Evolutionary conservation across 805 yeast species (phyloP), one percentile per base, ranked within the genome.

Genomic region (Candida sakaeoensis): DNA sequence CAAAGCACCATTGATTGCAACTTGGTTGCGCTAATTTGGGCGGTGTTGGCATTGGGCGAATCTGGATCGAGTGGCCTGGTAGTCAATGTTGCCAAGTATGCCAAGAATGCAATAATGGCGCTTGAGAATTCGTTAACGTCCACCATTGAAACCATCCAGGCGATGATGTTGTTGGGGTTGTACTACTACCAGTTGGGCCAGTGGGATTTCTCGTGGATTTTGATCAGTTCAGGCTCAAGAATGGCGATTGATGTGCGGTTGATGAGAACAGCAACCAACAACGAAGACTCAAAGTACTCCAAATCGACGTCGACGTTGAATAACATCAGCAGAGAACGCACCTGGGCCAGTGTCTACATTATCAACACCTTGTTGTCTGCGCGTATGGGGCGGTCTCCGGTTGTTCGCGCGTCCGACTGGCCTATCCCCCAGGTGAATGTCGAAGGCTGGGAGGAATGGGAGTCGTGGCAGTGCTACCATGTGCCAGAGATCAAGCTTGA

Each of bases 381-480:
- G 5, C 44, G 60, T 32, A 45, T 55, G 53, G 58, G 60, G 9
- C 36, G 58, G 15, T 40, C 53, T 4, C 57, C 57, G 5, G 47
- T 53, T 24, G 47, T 53, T 8, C 41, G 57, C 30, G 55, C 53
- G 8, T 17, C 39, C 26, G 60, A 55, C 38, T 55, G 60, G 60
- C 57, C 56, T 8, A 44, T 45, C 1, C 55, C 55, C 5, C 27
- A 27, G 8, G 47, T 55, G 8, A 42, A 45, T 25, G 49, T 45
- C 14, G 55, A 51, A 32, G 56, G 56, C 4, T 55, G 60, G 58
- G 60, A 55, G 40, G 58, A 53, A 41, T 55, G 58, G 60, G 58
- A 53, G 22, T 28, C 51, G 6, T 52, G 57, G 57, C 42, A 41
- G 18, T 42, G 47, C 9, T 40, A 37, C 22, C 39, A 39, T 22